phyloP scores from a whole-genome alignment of 2,329 filamentous ascomycete species.

The Verticillium longisporum region DNA sequence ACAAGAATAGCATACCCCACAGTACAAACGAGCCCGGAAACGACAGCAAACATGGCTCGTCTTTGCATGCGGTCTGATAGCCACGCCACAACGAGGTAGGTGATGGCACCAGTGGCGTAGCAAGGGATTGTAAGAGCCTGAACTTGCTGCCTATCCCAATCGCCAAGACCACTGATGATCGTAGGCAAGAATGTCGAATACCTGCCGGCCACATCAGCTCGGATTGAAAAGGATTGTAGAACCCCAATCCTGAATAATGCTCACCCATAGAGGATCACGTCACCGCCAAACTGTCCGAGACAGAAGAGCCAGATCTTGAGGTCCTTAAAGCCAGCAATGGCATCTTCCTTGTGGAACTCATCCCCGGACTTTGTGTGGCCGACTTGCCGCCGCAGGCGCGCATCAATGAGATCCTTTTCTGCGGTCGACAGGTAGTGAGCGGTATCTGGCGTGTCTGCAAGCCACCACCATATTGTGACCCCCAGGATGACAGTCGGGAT shows the following conservation, averaged over 20 bases:
- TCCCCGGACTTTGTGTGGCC: slow-evolving; percentile 19
- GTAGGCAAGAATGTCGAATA: slow-evolving; percentile 61
- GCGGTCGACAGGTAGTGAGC: slow-evolving; percentile 52
- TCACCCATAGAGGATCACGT: slow-evolving; percentile 52
- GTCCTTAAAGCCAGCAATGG: slow-evolving; percentile 50
- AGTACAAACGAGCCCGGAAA: slow-evolving; percentile 44
- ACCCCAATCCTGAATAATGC: background rate
- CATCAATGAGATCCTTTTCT: slow-evolving; percentile 26
- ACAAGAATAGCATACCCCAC: slow-evolving; percentile 53
- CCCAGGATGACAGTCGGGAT: slow-evolving; percentile 44
- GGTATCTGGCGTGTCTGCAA: slow-evolving; percentile 35
- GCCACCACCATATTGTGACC: slow-evolving; percentile 22
- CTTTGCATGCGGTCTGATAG: slow-evolving; percentile 51
- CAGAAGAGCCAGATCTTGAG: slow-evolving; percentile 58
- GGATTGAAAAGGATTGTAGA: background rate
- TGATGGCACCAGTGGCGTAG: slow-evolving; percentile 55
- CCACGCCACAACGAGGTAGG: slow-evolving; percentile 49
- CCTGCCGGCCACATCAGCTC: background rate
- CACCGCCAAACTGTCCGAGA: slow-evolving; percentile 52
- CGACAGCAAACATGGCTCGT: slow-evolving; percentile 46
- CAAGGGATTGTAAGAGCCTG: slow-evolving; percentile 64
- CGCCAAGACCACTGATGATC: slow-evolving; percentile 54
- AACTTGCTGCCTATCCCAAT: slow-evolving; percentile 31
- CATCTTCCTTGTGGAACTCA: slow-evolving; percentile 42
- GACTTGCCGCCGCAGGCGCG: slow-evolving; percentile 18